Base-by-base conservation (phyloP, 768 basidiomycete species). In the Guyanaporus albipodus region DNA sequence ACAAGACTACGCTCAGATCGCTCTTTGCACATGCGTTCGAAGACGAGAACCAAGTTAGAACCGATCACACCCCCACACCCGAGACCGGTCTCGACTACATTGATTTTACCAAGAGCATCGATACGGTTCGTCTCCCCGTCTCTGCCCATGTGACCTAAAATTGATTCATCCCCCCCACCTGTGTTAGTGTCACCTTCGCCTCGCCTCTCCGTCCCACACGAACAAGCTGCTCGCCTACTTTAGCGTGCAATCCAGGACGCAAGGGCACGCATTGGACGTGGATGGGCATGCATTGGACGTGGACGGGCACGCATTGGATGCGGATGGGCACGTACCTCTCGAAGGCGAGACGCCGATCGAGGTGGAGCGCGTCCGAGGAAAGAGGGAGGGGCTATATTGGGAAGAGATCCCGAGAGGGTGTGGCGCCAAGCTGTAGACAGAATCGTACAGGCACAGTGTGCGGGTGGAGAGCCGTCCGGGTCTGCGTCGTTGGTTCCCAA, bases 51-150 rank as follows among this genome's bases (percentile, higher is more conserved):
- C 33, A 14, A 35, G 26, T 34, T 1, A 40, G 42, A 12, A 28
- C 7, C 36, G 28, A 33, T 17, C 39, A 28, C 49, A 22, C 24
- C 28, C 12, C n/a, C n/a, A n/a, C n/a, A n/a, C 28, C 12, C n/a
- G 15, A 23, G 12, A 0, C 44, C 7, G 77, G 72, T 2, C 62
- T 91, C 23, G 85, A 91, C 57, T 92, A 92, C 45, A 76, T 91
- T 15, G 89, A 91, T 64, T 91, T 79, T 61, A 80, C 61, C 53
- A 91, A 89, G 61, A 83, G 85, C 14, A 80, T 85, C 73, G 82
- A 87, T 52, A 74, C 76, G 15, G 88, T 89, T 56, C 38, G 80
- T 38, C 2, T 4, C 4, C 21, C 11, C 21, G 3, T 22, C 10
- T 19, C n/a, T 6, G 5, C 17, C n/a, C 8, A 4, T 32, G 15